phyloP scores from a whole-genome alignment of 306 rosid genomes.

The Dryas drummondii region DNA sequence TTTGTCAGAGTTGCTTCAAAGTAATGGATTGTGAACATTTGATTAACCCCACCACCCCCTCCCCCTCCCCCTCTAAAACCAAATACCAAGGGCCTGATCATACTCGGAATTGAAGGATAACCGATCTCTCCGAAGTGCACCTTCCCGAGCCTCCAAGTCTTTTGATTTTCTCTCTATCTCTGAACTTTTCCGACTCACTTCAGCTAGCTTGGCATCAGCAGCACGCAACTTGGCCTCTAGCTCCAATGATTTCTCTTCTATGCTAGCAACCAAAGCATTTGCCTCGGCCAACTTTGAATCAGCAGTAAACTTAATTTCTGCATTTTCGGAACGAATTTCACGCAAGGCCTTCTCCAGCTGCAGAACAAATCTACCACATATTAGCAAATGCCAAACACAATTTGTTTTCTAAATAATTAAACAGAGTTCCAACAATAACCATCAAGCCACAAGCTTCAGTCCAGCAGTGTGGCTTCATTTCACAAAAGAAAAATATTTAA shows the following conservation, averaged over 20 bases:
- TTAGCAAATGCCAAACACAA: conserved; percentile 28
- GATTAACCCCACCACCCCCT: background rate
- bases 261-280: conserved; percentile 72
- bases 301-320: conserved; percentile 73
- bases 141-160: conserved; percentile 76
- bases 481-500: background rate
- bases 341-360: conserved; percentile 93
- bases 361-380: conserved; percentile 21
- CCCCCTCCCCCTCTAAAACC: background rate
- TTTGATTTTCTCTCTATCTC: conserved; percentile 77
- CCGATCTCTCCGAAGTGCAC: conserved; percentile 64
- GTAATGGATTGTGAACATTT: conserved; percentile 2
- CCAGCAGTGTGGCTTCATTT: background rate
- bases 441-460: background rate
- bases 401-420: conserved; percentile 3
- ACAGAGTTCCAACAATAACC: conserved; percentile 7
- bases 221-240: conserved; percentile 77
- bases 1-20: background rate
- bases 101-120: conserved; percentile 81
- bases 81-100: conserved; percentile 8
- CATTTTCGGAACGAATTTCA: conserved; percentile 90
- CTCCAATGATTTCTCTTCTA: conserved; percentile 90
- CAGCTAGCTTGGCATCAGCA: conserved; percentile 93
- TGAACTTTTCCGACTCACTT: conserved; percentile 72
- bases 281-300: conserved; percentile 94